Evolutionary conservation across 1,284 basidiomycete genomes (phyloP).

Genomic region (Quambalaria eucalypti): DNA sequence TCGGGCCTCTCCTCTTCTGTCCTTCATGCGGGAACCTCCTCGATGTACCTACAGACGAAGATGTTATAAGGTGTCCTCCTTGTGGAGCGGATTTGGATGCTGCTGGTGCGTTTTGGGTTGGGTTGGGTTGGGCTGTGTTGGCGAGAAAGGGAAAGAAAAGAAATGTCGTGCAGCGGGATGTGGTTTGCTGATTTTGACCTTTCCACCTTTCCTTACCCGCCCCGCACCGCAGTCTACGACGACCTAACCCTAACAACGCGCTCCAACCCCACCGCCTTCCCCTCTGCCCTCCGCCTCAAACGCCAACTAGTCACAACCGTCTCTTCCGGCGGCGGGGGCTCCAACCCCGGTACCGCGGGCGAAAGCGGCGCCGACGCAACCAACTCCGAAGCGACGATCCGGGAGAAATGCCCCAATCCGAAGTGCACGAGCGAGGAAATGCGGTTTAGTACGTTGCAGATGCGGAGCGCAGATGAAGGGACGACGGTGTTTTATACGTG

Average conservation of each 20-base stretch:
- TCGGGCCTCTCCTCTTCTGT: not conserved
- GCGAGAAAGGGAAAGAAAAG: constrained; percentile 41
- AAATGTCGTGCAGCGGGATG: not conserved
- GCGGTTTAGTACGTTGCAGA: constrained; percentile 50
- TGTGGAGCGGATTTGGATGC: constrained; percentile 72
- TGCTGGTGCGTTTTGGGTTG: constrained; percentile 49
- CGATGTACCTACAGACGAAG: constrained; percentile 69
- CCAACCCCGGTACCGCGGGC: too few species aligned
- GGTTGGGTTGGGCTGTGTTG: constrained; percentile 49
- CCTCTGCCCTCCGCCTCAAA: constrained; percentile 75
- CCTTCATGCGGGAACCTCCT: constrained; percentile 52
- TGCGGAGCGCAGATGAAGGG: constrained; percentile 49
- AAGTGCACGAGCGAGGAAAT: constrained; percentile 60
- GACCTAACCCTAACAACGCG: constrained; percentile 80
- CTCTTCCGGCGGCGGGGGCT: constrained; percentile 10
- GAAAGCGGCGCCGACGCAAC: not conserved
- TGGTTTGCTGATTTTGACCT: not conserved
- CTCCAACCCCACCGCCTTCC: constrained; percentile 88
- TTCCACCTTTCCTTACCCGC: not conserved
- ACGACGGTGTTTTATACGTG: constrained; percentile 47
- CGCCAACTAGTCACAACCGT: constrained; percentile 65
- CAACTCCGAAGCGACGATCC: constrained; percentile 56
- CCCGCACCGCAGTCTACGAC: constrained; percentile 80
- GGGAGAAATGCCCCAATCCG: constrained; percentile 88
- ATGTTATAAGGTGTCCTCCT: constrained; percentile 72